Evolutionary conservation across 2,329 filamentous ascomycete genomes (phyloP).

Genomic region (Epichloe coenophiala): DNA sequence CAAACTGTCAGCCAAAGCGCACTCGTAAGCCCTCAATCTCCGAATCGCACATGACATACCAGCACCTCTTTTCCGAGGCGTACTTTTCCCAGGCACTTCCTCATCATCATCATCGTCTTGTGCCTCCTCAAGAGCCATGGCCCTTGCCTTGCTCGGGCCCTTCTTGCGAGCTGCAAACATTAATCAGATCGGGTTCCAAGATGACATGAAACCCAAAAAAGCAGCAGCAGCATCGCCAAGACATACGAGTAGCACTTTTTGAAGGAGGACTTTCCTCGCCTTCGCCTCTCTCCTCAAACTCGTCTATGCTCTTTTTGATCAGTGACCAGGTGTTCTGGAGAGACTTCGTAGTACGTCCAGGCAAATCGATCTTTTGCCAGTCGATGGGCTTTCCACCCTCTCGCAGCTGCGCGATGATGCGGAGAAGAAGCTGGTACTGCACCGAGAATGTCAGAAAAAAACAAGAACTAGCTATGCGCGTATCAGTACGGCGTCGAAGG

Average conservation of each 20-base stretch:
- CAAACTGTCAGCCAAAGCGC: background rate
- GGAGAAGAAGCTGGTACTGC: constrained; percentile 23
- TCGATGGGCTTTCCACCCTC: constrained; percentile 20
- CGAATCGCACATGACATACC: background rate
- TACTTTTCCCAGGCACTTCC: background rate
- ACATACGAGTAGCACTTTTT: constrained; percentile 11
- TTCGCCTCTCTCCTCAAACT: constrained; percentile 16
- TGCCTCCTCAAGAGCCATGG: background rate
- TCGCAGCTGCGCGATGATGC: constrained; percentile 21
- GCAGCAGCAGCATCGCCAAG: background rate
- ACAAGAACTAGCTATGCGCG: background rate
- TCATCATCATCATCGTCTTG: background rate
- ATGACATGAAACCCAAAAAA: background rate
- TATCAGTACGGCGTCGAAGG: too few species aligned
- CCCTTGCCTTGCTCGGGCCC: background rate
- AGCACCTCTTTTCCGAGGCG: background rate
- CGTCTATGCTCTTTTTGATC: constrained; percentile 21
- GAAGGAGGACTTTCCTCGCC: background rate
- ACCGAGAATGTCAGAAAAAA: background rate
- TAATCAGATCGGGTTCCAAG: background rate
- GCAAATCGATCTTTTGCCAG: constrained; percentile 22
- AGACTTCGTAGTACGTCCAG: constrained; percentile 24
- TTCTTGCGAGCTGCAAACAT: background rate
- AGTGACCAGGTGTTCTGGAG: constrained; percentile 24
- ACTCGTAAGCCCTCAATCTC: too few species aligned